Evolutionary conservation across 2,329 filamentous ascomycete genomes (phyloP), one percentile per base, ranked within the genome.

Genomic region (Cryoendolithus antarcticus): DNA sequence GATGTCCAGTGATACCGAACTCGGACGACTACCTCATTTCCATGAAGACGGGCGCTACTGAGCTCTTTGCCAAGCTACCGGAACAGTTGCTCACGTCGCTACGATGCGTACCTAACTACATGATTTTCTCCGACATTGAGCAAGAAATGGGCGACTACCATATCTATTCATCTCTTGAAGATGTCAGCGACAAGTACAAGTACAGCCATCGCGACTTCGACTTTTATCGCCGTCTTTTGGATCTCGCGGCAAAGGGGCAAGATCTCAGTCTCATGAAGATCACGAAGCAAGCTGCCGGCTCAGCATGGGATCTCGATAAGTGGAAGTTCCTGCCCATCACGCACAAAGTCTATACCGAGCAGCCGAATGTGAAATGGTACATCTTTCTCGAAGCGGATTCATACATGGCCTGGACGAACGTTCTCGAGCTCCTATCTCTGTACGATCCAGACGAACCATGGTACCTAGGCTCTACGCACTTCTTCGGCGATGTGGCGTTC

Each of bases 381-480:
- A 59, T 74, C 40, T 77, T 77, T 51, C 66, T 74, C 34, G 73
- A 76, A 47, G 66, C 70, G 0, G 74, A 77, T 49, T 75, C 72
- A 0, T 76, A 72, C 46, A 53, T 75, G 30, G 59, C 72, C 7
- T 72, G 72, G 62, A 57, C 63, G 29, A 72, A 71, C 27, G 47
- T 76, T 31, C 50, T 74, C 10, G 56, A 63, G 13, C 77, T 70
- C 70, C 61, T 77, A 15, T 58, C 60, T n/a, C 58, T 63, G 12
- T 66, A 71, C 45, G 66, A 77, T 50, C 46, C 66, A 2, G 54
- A 51, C 2, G 53, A 69, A 43, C 66, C 68, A 4, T 56, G 61
- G 34, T 77, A 75, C 49, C 62, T 74, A 24, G 73, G 70, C 30
- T 70, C 69, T 24, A 67, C 71, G 46, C 70, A 69, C 47, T 62